These are phyloP conservation scores for Trametes punicea DNA, from an alignment of 768 basidiomycete genomes.

Conservation along the genomic window DNA sequence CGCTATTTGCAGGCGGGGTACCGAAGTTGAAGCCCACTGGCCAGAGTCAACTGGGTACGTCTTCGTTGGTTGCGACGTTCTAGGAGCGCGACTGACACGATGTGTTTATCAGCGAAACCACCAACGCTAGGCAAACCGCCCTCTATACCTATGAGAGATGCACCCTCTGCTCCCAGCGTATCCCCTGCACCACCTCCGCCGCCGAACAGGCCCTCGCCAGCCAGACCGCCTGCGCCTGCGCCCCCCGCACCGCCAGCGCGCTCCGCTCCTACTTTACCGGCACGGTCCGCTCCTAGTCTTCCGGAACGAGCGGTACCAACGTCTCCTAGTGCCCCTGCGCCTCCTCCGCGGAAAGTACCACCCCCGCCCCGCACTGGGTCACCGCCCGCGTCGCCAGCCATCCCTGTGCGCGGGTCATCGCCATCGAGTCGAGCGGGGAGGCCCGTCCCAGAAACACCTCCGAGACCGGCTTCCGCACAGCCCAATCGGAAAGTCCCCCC, in stretches of 20 bases:
- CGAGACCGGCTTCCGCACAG: slow-evolving; percentile 22
- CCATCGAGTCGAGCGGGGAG: slow-evolving; percentile 17
- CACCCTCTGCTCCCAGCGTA: slow-evolving; percentile 32
- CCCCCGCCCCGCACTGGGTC: slow-evolving; percentile 35
- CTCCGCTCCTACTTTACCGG: slow-evolving; percentile 12
- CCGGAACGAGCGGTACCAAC: slow-evolving; percentile 38
- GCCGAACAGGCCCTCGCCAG: slow-evolving; percentile 29
- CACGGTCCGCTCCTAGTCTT: slow-evolving; percentile 13
- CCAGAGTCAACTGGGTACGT: slow-evolving; percentile 45
- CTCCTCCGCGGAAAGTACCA: slow-evolving; percentile 35
- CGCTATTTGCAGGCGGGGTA: slow-evolving; percentile 87
- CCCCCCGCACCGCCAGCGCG: slow-evolving; percentile 36
- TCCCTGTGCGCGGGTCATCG: slow-evolving; percentile 20
- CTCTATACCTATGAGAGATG: slow-evolving; percentile 51
- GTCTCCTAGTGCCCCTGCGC: slow-evolving; percentile 37
- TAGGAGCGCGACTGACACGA: slow-evolving; percentile 9
- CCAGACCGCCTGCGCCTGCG: slow-evolving; percentile 25
- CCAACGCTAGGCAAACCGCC: slow-evolving; percentile 66
- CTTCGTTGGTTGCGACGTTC: slow-evolving; percentile 7
- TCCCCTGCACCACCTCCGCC: slow-evolving; percentile 35
- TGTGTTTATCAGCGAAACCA: slow-evolving; percentile 48
- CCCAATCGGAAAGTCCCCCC: slow-evolving; percentile 28
- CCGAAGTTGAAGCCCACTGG: slow-evolving; percentile 87
- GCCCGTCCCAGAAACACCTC: slow-evolving; percentile 25
- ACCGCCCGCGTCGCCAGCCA: slow-evolving; percentile 33